These are phyloP conservation scores for Testicularia cyperi DNA, from an alignment of 1,284 basidiomycete species.

Conservation along the genomic window DNA sequence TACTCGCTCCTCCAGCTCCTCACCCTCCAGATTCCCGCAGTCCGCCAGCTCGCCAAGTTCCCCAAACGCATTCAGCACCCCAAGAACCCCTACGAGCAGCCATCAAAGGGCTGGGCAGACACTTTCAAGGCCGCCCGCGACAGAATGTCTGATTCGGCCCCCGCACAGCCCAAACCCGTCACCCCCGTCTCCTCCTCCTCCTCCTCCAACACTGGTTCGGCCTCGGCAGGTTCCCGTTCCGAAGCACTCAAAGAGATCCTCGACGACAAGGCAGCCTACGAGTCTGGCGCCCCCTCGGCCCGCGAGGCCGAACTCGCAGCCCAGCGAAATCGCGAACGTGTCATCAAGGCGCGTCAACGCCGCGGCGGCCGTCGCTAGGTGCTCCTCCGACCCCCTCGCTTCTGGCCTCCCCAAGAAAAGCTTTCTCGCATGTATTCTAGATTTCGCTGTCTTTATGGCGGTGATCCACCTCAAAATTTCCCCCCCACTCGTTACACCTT, in stretches of 20 bases:
- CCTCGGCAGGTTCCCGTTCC: neutral
- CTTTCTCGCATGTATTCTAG: conserved; percentile 8
- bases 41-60: conserved; percentile 32
- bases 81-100: conserved; percentile 28
- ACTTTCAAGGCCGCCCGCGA: conserved; percentile 15
- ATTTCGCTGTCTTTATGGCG: too few species aligned
- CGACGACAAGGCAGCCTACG: conserved; percentile 21
- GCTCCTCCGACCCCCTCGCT: too few species aligned
- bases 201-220: neutral
- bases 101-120: conserved; percentile 31
- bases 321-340: conserved; percentile 12
- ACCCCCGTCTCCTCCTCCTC: too few species aligned
- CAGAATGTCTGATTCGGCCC: conserved; percentile 5
- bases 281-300: conserved; percentile 1
- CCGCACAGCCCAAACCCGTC: too few species aligned
- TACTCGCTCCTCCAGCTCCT: conserved; percentile 65
- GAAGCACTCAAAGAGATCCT: conserved; percentile 36
- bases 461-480: too few species aligned
- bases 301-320: conserved; percentile 2
- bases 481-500: too few species aligned
- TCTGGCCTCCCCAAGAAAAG: too few species aligned
- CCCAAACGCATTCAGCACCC: conserved; percentile 40
- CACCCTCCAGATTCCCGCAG: conserved; percentile 32
- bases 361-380: too few species aligned
- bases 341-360: conserved; percentile 31